Evolutionary conservation across 805 yeast genomes (phyloP), one percentile per base, ranked within the genome.

Genomic region (Lachancea thermotolerans): DNA sequence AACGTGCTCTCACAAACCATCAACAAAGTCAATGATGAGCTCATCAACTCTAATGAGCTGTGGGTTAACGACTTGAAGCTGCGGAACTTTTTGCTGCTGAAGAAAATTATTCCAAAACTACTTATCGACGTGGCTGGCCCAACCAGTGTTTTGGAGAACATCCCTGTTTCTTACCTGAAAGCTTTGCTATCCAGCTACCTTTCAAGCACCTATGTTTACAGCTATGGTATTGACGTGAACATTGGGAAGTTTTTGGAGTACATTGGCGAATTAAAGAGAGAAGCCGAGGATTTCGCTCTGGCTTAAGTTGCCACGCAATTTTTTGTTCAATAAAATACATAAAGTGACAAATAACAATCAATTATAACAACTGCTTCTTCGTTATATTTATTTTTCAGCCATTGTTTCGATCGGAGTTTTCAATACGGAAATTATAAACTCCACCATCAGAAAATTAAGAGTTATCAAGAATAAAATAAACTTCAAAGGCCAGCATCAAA

Each of bases 141-240:
- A 46, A 83, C 81, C 9, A 68, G 70, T 46, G 80, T 91, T 35
- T 70, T 91, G 55, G 58, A 69, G 37, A 79, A 93, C 58, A 93
- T 91, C 33, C 99, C 99, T 15, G 85, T 76, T 47, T 77, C 95
- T 42, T 93, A 91, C 64, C 72, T 91, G 62, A 82, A 80, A 60
- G 95, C 96, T 2, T 78, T 91, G 55, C 85, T 91, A 60, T 95
- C 95, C 37, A 83, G 93, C 31, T 82, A 79, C 59, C 72, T 89
- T 56, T 89, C 95, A 10, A 84, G 95, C 39, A 74, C 83, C 39
- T 89, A 85, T 65, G 95, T 89, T 44, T 89, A 89, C 67, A 73
- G 84, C 25, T 74, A 82, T 59, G 96, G 96, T 45, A 53, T 58
- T 37, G 86, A 79, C 50, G 79, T 91, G 38, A 86, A 87, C 65